phyloP scores from a whole-genome alignment of 2,329 filamentous ascomycete species.

The Xylariaceae sp. region DNA sequence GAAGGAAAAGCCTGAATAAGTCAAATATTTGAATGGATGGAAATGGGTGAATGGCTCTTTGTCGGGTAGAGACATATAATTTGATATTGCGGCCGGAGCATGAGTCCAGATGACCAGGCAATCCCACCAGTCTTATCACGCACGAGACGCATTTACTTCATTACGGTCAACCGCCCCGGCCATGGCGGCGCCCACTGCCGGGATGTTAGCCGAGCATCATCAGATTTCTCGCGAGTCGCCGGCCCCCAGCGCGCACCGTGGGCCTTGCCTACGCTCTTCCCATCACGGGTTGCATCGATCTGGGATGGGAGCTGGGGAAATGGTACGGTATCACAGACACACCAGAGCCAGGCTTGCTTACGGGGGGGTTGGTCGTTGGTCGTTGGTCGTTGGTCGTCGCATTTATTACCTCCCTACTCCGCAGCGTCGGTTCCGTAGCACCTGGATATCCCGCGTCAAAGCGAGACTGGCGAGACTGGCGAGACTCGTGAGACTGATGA shows the following conservation, averaged over 20 bases:
- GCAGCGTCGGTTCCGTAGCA: conserved; percentile 11
- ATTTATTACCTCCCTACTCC: conserved; percentile 5
- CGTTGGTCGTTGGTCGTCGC: not conserved
- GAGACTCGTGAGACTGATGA: not conserved
- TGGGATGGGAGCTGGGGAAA: conserved; percentile 22
- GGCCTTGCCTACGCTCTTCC: not conserved
- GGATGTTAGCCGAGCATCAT: conserved; percentile 5
- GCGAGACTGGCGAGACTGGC: conserved; percentile 4
- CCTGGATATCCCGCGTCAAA: conserved; percentile 9
- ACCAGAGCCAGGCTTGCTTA: conserved; percentile 18
- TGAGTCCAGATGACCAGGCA: conserved; percentile 16
- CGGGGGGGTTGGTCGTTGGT: not conserved
- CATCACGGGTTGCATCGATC: conserved; percentile 24
- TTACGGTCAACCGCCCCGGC: conserved; percentile 12
- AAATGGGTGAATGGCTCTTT: conserved; percentile 4
- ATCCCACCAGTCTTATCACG: conserved; percentile 14
- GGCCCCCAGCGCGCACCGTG: conserved; percentile 2
- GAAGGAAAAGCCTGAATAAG: not conserved
- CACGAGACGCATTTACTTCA: conserved; percentile 10
- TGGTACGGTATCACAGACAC: conserved; percentile 23
- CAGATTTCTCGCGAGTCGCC: conserved; percentile 7
- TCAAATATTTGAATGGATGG: conserved; percentile 4
- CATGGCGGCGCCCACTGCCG: conserved; percentile 13
- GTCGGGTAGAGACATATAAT: conserved; percentile 26
- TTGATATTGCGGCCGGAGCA: conserved; percentile 16